phyloP scores from a whole-genome alignment of 1,139 yeast genomes.

The Wickerhamomyces sp. region DNA sequence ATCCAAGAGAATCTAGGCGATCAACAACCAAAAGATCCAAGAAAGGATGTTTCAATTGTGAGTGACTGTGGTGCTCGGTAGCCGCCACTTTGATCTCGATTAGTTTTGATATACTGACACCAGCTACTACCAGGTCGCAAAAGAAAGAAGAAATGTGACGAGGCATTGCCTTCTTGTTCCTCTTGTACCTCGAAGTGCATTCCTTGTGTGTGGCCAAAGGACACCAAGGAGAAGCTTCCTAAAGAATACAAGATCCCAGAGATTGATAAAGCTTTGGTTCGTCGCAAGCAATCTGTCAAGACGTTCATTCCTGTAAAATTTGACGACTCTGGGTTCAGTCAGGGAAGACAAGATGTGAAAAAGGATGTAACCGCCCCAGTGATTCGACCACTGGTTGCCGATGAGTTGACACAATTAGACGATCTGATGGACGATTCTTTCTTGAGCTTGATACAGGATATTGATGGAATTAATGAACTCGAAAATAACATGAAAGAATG shows the following conservation, averaged over 20 bases:
- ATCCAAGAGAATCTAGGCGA: background rate
- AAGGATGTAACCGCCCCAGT: too few species aligned
- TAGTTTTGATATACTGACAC: too few species aligned
- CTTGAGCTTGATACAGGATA: too few species aligned
- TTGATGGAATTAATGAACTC: background rate
- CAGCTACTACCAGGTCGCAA: slow-evolving; percentile 25
- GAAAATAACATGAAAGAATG: background rate
- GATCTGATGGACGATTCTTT: too few species aligned
- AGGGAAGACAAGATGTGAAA: too few species aligned
- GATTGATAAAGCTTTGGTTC: slow-evolving; percentile 13
- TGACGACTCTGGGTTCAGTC: background rate
- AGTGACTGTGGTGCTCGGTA: background rate
- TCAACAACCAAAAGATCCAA: slow-evolving; percentile 28
- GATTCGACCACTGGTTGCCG: too few species aligned
- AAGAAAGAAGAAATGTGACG: slow-evolving; percentile 49
- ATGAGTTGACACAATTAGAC: too few species aligned
- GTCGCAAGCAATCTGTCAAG: slow-evolving; percentile 1
- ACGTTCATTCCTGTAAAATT: slow-evolving; percentile 2
- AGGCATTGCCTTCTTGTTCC: slow-evolving; percentile 33
- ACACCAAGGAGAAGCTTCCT: slow-evolving; percentile 30
- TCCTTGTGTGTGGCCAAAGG: slow-evolving; percentile 37
- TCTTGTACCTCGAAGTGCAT: slow-evolving; percentile 36
- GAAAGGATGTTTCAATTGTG: slow-evolving; percentile 42
- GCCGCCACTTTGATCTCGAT: too few species aligned
- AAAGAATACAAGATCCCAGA: slow-evolving; percentile 19